phyloP scores from a whole-genome alignment of 129 eudicot species.

The Scalesia atractyloides region DNA sequence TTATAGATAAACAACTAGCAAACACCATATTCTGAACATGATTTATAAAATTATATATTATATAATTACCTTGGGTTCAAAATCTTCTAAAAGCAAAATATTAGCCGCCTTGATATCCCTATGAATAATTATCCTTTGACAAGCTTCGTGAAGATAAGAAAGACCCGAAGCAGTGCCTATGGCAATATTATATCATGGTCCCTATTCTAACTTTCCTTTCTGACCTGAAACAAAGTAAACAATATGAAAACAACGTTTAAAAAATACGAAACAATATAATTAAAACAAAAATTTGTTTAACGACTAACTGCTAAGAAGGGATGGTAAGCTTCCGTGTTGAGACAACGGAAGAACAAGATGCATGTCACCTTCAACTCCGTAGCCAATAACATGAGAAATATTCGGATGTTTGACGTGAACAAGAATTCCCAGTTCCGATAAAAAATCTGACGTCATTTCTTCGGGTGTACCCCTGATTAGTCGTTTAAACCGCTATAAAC shows the following conservation, averaged over 20 bases:
- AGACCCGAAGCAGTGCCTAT: conserved; percentile 79
- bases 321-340: conserved; percentile 78
- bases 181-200: conserved; percentile 60
- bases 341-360: conserved; percentile 96
- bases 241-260: not conserved
- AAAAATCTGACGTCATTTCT: conserved; percentile 89
- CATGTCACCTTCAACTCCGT: conserved; percentile 95
- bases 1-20: no score
- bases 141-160: conserved; percentile 89
- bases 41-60: no score
- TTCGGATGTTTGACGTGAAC: conserved; percentile 97
- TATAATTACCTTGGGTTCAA: no score
- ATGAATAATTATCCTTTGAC: no score
- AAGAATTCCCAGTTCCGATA: conserved; percentile 91
- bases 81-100: no score
- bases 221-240: conserved; percentile 41
- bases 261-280: not conserved
- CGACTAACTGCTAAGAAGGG: conserved; percentile 63
- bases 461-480: conserved; percentile 71
- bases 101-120: no score
- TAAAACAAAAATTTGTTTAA: not conserved
- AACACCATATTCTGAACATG: no score
- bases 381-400: conserved; percentile 78
- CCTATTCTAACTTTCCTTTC: conserved; percentile 68
- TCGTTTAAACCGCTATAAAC: conserved; percentile 72